Evolutionary conservation across 495 filamentous ascomycete species (phyloP).

Genomic region (Tetracladium marchalianum): DNA sequence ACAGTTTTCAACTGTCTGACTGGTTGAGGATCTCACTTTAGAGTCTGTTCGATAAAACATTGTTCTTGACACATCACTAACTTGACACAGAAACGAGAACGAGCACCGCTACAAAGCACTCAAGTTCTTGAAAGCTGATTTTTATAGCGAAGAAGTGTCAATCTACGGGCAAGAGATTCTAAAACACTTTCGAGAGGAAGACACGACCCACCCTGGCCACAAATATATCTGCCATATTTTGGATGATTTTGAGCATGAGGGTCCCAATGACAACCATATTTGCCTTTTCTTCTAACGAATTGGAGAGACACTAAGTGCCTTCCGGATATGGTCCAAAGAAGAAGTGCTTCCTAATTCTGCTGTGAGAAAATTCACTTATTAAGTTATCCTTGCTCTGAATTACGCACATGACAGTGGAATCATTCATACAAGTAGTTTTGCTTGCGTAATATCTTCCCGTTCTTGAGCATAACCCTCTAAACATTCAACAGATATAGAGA

Average conservation of each 20-base stretch:
- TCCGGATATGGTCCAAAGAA: neutral
- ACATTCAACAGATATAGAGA: constrained; percentile 3
- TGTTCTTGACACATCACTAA: too few relatives aligned
- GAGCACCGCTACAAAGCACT: too few relatives aligned
- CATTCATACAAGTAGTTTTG: constrained; percentile 11
- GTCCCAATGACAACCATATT: constrained; percentile 19
- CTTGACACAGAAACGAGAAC: too few relatives aligned
- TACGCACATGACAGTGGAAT: constrained; percentile 15
- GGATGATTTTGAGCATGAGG: constrained; percentile 23
- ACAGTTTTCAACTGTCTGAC: neutral
- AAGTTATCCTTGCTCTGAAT: constrained; percentile 15
- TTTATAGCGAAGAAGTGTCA: too few relatives aligned
- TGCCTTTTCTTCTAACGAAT: constrained; percentile 27
- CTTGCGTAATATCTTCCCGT: neutral
- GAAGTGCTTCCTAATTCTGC: neutral
- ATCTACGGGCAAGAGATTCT: too few relatives aligned
- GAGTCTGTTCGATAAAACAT: too few relatives aligned
- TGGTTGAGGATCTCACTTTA: neutral
- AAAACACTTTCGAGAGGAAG: too few relatives aligned
- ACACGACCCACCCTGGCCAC: constrained; percentile 4
- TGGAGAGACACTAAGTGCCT: constrained; percentile 18
- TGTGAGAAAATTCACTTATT: constrained; percentile 5
- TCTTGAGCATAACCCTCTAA: neutral
- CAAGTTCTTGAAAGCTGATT: too few relatives aligned
- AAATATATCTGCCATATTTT: constrained; percentile 23